Conservation (phyloP, 106 monocot genomes). For the Dioscorea dumetorum region DNA sequence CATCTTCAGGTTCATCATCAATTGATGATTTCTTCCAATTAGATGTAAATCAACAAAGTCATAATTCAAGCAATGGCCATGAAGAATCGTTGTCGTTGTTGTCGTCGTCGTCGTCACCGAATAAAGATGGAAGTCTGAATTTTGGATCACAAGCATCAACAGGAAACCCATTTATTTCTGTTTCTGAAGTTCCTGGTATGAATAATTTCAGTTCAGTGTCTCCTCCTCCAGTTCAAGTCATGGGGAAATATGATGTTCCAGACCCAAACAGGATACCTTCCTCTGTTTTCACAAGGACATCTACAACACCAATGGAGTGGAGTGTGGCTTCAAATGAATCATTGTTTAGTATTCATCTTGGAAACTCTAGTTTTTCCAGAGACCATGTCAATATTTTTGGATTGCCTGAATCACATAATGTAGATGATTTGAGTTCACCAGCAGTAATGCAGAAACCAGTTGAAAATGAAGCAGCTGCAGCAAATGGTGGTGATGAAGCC, state of each 20-base stretch:
- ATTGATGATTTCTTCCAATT: conserved; percentile 30
- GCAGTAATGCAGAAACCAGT: not conserved
- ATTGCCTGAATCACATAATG: not conserved
- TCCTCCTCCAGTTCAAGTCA: conserved; percentile 20
- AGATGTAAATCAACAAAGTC: conserved; percentile 7
- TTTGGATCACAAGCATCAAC: not conserved
- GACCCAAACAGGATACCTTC: conserved; percentile 77
- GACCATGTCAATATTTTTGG: conserved; percentile 22
- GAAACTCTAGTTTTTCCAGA: conserved; percentile 26
- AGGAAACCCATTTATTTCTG: not conserved
- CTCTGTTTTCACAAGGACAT: conserved; percentile 45
- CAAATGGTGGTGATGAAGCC: conserved; percentile 28
- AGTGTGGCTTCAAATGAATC: conserved; percentile 88
- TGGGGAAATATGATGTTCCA: conserved; percentile 26
- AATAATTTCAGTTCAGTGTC: not conserved
- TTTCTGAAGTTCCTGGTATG: not conserved
- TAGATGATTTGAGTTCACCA: not conserved
- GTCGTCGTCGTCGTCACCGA: too few relatives aligned
- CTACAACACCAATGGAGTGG: conserved; percentile 63
- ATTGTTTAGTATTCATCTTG: conserved; percentile 62
- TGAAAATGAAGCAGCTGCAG: not conserved
- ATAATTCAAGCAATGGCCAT: not conserved
- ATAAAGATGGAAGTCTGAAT: not conserved
- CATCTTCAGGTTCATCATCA: conserved; percentile 17
- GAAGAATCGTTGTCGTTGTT: too few relatives aligned